These are phyloP conservation scores for Aschersonia sp. DNA, from an alignment of 2,329 filamentous ascomycete species.

Conservation along the genomic window DNA sequence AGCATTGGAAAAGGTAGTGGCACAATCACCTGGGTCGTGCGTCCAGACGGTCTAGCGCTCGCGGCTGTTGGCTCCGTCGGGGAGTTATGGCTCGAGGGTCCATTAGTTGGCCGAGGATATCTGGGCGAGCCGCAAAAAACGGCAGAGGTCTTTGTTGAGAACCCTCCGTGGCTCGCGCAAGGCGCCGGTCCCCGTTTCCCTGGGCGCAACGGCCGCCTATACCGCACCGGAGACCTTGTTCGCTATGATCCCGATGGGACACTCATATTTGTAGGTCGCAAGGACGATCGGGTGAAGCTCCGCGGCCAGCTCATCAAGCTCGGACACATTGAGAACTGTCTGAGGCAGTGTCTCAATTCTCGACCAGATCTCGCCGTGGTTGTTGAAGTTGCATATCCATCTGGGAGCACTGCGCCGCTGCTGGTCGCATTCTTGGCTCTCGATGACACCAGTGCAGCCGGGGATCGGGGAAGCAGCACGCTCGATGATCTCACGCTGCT, in stretches of 20 bases:
- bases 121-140: conserved; percentile 21
- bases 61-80: conserved; percentile 9
- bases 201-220: conserved; percentile 6
- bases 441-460: neutral
- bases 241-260: conserved; percentile 5
- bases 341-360: neutral
- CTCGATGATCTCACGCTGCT: neutral
- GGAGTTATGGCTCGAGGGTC: conserved; percentile 25
- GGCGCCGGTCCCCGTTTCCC: neutral
- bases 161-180: conserved; percentile 7
- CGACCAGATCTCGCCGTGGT: neutral
- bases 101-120: conserved; percentile 34
- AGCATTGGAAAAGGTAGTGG: conserved; percentile 3
- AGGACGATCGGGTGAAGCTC: conserved; percentile 20
- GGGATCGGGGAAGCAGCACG: conserved; percentile 3
- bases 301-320: conserved; percentile 34
- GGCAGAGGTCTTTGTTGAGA: conserved; percentile 13
- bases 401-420: neutral
- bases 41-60: neutral
- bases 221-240: conserved; percentile 9
- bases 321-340: conserved; percentile 9
- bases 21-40: conserved; percentile 7
- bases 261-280: conserved; percentile 3
- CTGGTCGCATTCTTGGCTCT: neutral
- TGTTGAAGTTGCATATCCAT: neutral